phyloP scores from a whole-genome alignment of 345 rosid species.

The Eucalyptus erythrocorys region DNA sequence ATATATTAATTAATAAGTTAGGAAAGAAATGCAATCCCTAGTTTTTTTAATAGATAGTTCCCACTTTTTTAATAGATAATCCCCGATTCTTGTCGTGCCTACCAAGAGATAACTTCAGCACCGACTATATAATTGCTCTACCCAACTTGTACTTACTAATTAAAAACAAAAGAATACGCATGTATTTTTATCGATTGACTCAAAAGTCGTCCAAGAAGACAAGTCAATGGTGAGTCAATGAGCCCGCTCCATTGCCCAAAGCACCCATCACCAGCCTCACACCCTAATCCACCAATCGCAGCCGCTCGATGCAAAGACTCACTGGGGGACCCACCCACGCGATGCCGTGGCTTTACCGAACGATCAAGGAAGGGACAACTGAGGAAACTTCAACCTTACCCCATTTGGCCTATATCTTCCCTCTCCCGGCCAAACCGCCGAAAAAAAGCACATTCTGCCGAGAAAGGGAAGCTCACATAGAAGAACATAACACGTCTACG shows the following conservation, averaged over 20 bases:
- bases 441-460: not conserved
- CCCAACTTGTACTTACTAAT: not conserved
- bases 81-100: too few species aligned
- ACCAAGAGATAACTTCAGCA: too few species aligned
- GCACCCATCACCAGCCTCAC: too few species aligned
- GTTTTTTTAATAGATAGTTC: not conserved
- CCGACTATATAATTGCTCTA: not conserved
- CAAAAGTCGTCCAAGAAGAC: not conserved
- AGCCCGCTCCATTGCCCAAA: not conserved
- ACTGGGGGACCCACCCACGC: not conserved
- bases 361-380: not conserved
- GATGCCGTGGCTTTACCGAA: not conserved
- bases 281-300: not conserved
- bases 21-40: not conserved
- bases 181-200: not conserved
- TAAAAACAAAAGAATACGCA: not conserved
- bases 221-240: not conserved
- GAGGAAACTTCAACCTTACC: not conserved
- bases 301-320: not conserved
- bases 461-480: not conserved
- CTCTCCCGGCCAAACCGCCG: not conserved
- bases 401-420: not conserved
- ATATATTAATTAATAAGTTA: not conserved
- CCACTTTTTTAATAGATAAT: too few species aligned
- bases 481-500: too few species aligned